Conservation (phyloP, 306 rosid genomes). For the Sicyos baderoa region DNA sequence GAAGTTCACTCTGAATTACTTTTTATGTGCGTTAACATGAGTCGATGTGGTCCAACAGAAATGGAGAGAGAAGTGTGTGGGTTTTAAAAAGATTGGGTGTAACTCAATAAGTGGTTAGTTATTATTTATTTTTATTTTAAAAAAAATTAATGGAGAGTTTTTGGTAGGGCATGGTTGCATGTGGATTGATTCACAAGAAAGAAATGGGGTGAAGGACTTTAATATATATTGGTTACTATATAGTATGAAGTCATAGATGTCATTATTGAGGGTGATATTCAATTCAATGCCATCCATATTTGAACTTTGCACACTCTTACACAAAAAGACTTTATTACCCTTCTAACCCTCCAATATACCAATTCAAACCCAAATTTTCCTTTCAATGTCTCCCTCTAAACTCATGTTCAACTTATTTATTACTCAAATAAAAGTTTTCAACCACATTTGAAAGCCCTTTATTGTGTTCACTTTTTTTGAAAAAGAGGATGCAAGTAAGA, state of each 20-base stretch:
- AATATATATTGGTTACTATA: background rate
- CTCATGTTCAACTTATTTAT: background rate
- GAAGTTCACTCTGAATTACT: no score
- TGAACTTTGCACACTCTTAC: background rate
- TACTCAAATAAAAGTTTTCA: slow-evolving; percentile 4
- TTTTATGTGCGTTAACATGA: no score
- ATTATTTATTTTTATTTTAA: no score
- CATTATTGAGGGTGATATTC: background rate
- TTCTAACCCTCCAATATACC: slow-evolving; percentile 6
- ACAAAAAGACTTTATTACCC: background rate
- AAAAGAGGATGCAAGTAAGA: background rate
- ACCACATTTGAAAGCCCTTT: background rate
- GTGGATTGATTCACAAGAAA: slow-evolving; percentile 15
- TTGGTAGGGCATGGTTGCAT: slow-evolving; percentile 19
- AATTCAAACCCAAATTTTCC: slow-evolving; percentile 2
- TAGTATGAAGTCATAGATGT: background rate
- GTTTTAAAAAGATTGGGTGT: background rate
- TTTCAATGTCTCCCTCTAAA: background rate
- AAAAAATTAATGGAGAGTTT: background rate
- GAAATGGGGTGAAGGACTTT: background rate
- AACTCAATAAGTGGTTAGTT: no score
- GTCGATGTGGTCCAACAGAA: no score
- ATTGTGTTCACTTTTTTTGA: background rate
- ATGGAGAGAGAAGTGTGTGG: no score
- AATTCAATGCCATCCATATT: slow-evolving; percentile 1